These are phyloP conservation scores for Talaromyces sp. DNA, from an alignment of 2,329 filamentous ascomycete genomes.

Conservation along the genomic window DNA sequence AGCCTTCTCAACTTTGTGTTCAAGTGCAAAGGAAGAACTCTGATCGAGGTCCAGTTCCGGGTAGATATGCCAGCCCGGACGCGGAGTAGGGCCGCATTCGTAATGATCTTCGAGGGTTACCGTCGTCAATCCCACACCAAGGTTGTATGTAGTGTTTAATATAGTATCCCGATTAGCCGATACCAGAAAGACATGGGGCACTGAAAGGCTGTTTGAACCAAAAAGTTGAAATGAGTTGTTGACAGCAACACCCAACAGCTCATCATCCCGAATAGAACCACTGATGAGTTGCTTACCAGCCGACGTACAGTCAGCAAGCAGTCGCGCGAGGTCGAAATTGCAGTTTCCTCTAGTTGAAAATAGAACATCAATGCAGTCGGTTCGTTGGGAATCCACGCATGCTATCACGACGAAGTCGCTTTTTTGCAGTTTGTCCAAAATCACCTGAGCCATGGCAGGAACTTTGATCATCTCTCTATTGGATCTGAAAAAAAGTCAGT, in stretches of 20 bases:
- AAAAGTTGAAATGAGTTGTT: constrained; percentile 1
- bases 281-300: constrained; percentile 8
- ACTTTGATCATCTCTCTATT: constrained; percentile 7
- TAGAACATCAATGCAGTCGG: constrained; percentile 5
- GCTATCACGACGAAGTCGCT: constrained; percentile 11
- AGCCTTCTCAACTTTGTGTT: constrained; percentile 6
- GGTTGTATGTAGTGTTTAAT: background rate
- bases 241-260: constrained; percentile 3
- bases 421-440: background rate
- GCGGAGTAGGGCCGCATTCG: constrained; percentile 3
- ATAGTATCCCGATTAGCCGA: constrained; percentile 3
- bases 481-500: background rate
- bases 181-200: constrained; percentile 15
- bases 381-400: constrained; percentile 9
- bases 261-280: constrained; percentile 9
- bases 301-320: constrained; percentile 7
- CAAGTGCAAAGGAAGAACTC: background rate
- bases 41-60: background rate
- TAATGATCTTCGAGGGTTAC: constrained; percentile 9
- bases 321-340: constrained; percentile 6
- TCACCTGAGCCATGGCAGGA: constrained; percentile 11
- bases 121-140: constrained; percentile 11
- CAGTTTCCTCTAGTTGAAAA: constrained; percentile 3
- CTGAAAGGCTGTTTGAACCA: background rate
- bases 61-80: constrained; percentile 13